A percentile compares a stretch with the other conserved stretches of the same genome.
phyloP scores from a whole-genome alignment of 306 rosid species.

The Hippophae gyantsensis region DNA sequence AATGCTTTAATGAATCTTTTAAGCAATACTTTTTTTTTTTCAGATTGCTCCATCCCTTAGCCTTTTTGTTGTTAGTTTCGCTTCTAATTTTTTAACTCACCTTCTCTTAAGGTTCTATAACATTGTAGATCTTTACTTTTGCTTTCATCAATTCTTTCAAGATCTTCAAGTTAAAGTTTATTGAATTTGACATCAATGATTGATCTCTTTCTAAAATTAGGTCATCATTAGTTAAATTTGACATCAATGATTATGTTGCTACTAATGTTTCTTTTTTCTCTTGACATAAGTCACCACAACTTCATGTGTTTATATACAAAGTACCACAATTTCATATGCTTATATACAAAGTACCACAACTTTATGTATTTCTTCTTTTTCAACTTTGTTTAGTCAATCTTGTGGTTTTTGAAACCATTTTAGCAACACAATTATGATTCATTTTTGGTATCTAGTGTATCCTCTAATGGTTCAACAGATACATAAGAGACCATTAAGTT shows the following conservation, averaged over 20 bases:
- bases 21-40: conserved; percentile 51
- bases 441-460: no score
- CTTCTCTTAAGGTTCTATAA: conserved; percentile 20
- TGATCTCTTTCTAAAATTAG: conserved; percentile 7
- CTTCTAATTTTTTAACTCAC: conserved; percentile 21
- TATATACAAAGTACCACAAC: conserved; percentile 68
- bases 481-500: no score
- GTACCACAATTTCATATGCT: conserved; percentile 62
- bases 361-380: conserved; percentile 41
- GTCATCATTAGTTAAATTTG: conserved; percentile 12
- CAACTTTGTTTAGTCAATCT: conserved; percentile 19
- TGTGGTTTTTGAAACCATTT: conserved; percentile 6
- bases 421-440: no score
- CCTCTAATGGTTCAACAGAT: conserved; percentile 9
- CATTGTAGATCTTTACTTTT: conserved; percentile 9
- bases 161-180: conserved; percentile 4
- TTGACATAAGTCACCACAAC: conserved; percentile 12
- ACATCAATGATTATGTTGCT: conserved; percentile 25
- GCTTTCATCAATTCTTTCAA: conserved; percentile 13
- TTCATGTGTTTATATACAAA: conserved; percentile 24
- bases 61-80: conserved; percentile 27
- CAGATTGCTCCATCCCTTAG: conserved; percentile 81
- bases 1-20: conserved; percentile 79
- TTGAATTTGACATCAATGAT: background rate
- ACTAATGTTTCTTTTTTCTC: conserved; percentile 33